Evolutionary conservation across 805 yeast genomes (phyloP).

Genomic region (Candida boidinii): DNA sequence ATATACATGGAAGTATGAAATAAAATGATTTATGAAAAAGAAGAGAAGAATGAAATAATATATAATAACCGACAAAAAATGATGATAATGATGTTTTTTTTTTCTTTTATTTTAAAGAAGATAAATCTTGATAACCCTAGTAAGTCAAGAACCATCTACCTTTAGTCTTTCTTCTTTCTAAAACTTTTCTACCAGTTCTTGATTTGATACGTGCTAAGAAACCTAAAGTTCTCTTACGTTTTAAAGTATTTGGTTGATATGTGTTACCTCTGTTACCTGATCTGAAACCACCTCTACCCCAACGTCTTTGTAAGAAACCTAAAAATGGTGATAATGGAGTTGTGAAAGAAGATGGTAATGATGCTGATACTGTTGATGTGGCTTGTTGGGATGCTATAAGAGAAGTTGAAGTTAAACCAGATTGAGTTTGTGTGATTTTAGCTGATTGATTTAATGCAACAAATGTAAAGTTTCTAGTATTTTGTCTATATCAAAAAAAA

Average conservation of each 20-base stretch:
- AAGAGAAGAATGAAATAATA: background rate
- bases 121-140: slow-evolving; percentile 23
- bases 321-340: slow-evolving; percentile 7
- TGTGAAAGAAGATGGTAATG: slow-evolving; percentile 12
- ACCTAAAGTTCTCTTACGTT: slow-evolving; percentile 85
- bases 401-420: slow-evolving; percentile 9
- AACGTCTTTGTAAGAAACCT: slow-evolving; percentile 18
- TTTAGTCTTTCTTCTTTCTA: slow-evolving; percentile 72
- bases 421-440: no score
- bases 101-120: no score
- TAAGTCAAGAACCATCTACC: slow-evolving; percentile 93
- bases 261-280: slow-evolving; percentile 92
- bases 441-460: no score
- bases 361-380: slow-evolving; percentile 10
- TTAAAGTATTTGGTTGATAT: slow-evolving; percentile 86
- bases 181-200: slow-evolving; percentile 67
- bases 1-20: no score
- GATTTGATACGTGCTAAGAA: slow-evolving; percentile 77
- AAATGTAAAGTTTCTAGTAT: no score
- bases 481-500: no score
- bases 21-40: background rate
- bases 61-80: background rate
- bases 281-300: slow-evolving; percentile 39
- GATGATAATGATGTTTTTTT: no score
- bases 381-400: slow-evolving; percentile 8